A percentile compares a stretch with the other conserved stretches of the same genome.
These are phyloP conservation scores for Cladorrhinum sp. DNA, from an alignment of 2,329 filamentous ascomycete species.

Conservation along the genomic window DNA sequence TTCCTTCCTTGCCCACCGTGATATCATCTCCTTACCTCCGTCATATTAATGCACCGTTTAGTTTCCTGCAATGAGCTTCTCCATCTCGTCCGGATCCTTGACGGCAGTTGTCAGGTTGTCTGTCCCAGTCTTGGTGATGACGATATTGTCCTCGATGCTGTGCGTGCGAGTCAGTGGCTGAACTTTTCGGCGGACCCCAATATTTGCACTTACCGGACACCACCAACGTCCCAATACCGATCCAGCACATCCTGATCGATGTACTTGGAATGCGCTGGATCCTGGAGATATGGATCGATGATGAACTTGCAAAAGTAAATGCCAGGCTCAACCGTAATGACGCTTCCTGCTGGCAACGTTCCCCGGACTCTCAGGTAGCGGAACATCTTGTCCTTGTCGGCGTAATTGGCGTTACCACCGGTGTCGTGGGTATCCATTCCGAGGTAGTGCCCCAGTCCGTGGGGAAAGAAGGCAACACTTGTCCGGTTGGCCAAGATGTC, in stretches of 20 bases:
- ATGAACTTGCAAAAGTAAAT: constrained; percentile 92
- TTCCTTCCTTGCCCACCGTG: not conserved
- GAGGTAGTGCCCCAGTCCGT: constrained; percentile 86
- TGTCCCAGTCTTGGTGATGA: constrained; percentile 59
- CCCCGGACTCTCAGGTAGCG: constrained; percentile 79
- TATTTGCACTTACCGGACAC: constrained; percentile 54
- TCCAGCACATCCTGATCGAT: constrained; percentile 73
- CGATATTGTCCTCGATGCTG: constrained; percentile 60
- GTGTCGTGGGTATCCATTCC: constrained; percentile 92
- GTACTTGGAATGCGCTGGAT: constrained; percentile 68
- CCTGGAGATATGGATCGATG: constrained; percentile 73
- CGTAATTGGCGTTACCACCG: constrained; percentile 72
- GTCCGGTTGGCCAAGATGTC: constrained; percentile 76
- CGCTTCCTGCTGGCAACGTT: constrained; percentile 69
- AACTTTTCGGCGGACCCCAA: not conserved
- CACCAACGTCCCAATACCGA: constrained; percentile 78
- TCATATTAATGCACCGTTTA: constrained; percentile 7
- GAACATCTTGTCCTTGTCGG: constrained; percentile 80
- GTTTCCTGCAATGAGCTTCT: constrained; percentile 47
- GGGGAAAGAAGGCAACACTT: constrained; percentile 88
- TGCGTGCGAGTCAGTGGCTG: not conserved
- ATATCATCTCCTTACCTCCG: not conserved
- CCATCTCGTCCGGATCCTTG: constrained; percentile 58
- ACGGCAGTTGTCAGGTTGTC: constrained; percentile 64
- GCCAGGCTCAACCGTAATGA: constrained; percentile 94